phyloP scores from a whole-genome alignment of 352 stramenopile species.

The Bremia lactucae region DNA sequence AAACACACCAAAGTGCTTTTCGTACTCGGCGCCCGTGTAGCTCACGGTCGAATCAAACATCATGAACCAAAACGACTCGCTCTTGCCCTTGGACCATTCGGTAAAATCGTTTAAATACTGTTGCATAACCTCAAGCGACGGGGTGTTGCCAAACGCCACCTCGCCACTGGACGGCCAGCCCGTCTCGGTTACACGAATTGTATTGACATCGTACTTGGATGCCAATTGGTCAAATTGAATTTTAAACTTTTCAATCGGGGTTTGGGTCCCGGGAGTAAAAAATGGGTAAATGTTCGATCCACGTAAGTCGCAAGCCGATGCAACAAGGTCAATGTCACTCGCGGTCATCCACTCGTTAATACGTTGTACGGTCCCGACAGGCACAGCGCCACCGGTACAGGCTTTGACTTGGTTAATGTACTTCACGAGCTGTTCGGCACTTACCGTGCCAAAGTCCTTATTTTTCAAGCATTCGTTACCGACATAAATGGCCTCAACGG shows the following conservation, averaged over 20 bases:
- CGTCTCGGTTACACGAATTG: slow-evolving; percentile 41
- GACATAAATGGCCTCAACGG: slow-evolving; percentile 50
- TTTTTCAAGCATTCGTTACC: slow-evolving; percentile 69
- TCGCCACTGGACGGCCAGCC: slow-evolving; percentile 37
- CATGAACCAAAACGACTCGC: slow-evolving; percentile 44
- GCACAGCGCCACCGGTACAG: slow-evolving; percentile 27
- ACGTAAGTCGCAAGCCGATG: slow-evolving; percentile 2
- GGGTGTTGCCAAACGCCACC: slow-evolving; percentile 20
- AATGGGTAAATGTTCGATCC: slow-evolving; percentile 42
- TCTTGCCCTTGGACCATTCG: slow-evolving; percentile 22
- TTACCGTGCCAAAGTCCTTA: slow-evolving; percentile 29
- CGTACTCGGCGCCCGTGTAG: slow-evolving; percentile 37
- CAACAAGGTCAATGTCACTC: slow-evolving; percentile 17
- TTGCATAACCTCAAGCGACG: slow-evolving; percentile 30
- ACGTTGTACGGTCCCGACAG: slow-evolving; percentile 54
- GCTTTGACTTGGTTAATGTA: slow-evolving; percentile 54
- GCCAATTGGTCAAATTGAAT: slow-evolving; percentile 34
- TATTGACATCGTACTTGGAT: slow-evolving; percentile 25
- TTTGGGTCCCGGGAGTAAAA: slow-evolving; percentile 20
- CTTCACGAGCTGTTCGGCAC: slow-evolving; percentile 25
- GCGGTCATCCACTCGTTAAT: slow-evolving; percentile 54
- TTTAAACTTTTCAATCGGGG: slow-evolving; percentile 39
- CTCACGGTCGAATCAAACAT: slow-evolving; percentile 43
- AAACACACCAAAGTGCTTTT: slow-evolving; percentile 49
- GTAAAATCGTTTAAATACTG: slow-evolving; percentile 38